Percentiles rank a stretch among this genome's conserved stretches.
Conservation (phyloP, 2,329 filamentous ascomycete species). For the Paraphaeosphaeria sporulosa region DNA sequence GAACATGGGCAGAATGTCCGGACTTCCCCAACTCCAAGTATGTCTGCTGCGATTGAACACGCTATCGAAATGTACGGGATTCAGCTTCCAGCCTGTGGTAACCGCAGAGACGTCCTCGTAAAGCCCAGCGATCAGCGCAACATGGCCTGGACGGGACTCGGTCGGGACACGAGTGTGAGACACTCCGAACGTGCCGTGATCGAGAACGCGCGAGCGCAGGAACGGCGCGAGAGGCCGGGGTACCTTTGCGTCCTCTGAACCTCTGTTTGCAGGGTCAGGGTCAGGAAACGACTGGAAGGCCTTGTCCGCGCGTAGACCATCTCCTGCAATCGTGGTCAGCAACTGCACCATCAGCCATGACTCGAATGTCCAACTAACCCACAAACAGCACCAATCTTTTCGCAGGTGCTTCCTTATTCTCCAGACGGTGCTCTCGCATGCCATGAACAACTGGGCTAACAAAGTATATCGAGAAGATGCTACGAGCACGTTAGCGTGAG, state of each 20-base stretch:
- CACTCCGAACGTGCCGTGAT: constrained; percentile 93
- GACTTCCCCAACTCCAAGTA: constrained; percentile 99
- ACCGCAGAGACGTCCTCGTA: constrained; percentile 99
- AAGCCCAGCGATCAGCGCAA: constrained; percentile 92
- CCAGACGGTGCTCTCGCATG: constrained; percentile 82
- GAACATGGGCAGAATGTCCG: constrained; percentile 98
- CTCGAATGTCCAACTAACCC: constrained; percentile 59
- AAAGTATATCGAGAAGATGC: constrained; percentile 99
- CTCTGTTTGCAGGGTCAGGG: constrained; percentile 64
- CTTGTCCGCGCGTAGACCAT: constrained; percentile 96
- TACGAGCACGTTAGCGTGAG: constrained; percentile 48
- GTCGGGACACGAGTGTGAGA: constrained; percentile 97
- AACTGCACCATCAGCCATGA: background rate
- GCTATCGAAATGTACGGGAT: constrained; percentile 97
- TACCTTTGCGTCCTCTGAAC: constrained; percentile 66
- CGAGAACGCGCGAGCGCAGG: constrained; percentile 84
- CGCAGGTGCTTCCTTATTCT: constrained; percentile 78
- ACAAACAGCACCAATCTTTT: constrained; percentile 93
- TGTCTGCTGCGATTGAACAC: constrained; percentile 97
- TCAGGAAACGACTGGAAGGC: constrained; percentile 93
- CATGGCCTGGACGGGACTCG: constrained; percentile 94
- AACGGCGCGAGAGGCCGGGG: constrained; percentile 89
- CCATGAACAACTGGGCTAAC: constrained; percentile 96
- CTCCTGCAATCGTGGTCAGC: constrained; percentile 60
- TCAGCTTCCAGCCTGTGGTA: constrained; percentile 97